Evolutionary conservation across 352 stramenopile species (phyloP), one percentile per base, ranked within the genome.

Genomic region (Pythium diclinum): DNA sequence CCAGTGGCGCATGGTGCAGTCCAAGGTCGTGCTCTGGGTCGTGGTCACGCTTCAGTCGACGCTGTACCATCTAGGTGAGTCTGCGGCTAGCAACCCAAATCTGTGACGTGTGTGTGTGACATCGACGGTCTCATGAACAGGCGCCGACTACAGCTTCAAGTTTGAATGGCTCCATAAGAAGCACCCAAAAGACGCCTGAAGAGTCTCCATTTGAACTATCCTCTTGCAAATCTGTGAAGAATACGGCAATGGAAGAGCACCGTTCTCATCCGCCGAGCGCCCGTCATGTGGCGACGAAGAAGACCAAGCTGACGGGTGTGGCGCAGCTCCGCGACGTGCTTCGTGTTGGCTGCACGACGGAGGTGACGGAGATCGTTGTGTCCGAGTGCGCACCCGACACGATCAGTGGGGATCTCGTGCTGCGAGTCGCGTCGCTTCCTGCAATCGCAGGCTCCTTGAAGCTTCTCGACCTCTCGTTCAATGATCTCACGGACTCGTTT

Each of bases 391-490:
- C 62, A 3, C 42, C 21, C 0, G 61, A 60, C 6, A 51, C 61
- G 0, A 66, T 72, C n/a, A 66, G 62, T 9, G 48, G 38, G 3
- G 68, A 76, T 3, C 11, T 81, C 17, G 64, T 76, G 47, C 25
- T 56, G 53, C 57, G 65, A 1, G 65, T 70, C 0, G 7, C 63
- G 25, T 46, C 46, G 11, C 21, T 70, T 0, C 64, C 56, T 3
- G 6, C 40, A 6, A 49, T 74, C 28, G 30, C 51, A 9, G 23
- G 56, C 5, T 64, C 67, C 40, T 44, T 81, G 13, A 21, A 38
- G 14, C 28, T 60, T 16, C 46, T 89, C 4, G 74, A 89, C 36
- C 54, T 89, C 5, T 88, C 81, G 51, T 87, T 83, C 55, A 89
- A 88, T 19, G 60, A 74, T 3, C 57, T 89, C 6, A 25, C 66